These are phyloP conservation scores for Aspergillus sp. DNA, from an alignment of 2,329 filamentous ascomycete genomes.

Conservation along the genomic window DNA sequence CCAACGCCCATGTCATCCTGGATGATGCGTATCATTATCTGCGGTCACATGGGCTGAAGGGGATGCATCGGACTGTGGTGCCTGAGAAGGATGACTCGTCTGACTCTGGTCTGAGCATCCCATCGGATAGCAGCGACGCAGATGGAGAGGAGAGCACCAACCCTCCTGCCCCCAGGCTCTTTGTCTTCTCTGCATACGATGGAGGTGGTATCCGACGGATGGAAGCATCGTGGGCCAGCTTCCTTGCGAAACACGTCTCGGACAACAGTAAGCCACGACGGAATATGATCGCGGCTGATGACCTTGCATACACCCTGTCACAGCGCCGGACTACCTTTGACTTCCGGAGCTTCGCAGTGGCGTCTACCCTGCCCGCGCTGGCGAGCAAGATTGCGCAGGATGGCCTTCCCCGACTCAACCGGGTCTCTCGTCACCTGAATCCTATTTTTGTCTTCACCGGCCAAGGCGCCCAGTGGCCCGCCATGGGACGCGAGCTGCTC, in stretches of 20 bases:
- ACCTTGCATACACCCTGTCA: neutral
- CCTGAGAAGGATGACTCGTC: too few relatives aligned
- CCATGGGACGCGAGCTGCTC: slow-evolving; percentile 43
- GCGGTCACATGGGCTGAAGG: too few relatives aligned
- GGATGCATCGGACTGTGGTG: too few relatives aligned
- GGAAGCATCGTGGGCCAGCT: too few relatives aligned
- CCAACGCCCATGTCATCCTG: slow-evolving; percentile 24
- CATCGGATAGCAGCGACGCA: too few relatives aligned
- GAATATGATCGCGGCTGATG: neutral
- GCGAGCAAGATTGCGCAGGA: slow-evolving; percentile 9
- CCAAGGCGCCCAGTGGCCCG: slow-evolving; percentile 44
- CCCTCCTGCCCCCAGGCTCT: too few relatives aligned
- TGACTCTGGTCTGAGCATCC: too few relatives aligned
- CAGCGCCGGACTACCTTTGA: neutral
- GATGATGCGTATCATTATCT: slow-evolving; percentile 17
- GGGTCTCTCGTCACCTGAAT: slow-evolving; percentile 14
- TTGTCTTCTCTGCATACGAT: too few relatives aligned
- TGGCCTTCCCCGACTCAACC: slow-evolving; percentile 11
- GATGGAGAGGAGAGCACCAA: too few relatives aligned
- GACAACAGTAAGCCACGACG: too few relatives aligned
- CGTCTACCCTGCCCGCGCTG: neutral
- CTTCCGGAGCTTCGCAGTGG: neutral
- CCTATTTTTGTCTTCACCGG: slow-evolving; percentile 40
- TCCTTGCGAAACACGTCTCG: too few relatives aligned
- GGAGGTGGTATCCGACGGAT: too few relatives aligned